These are phyloP conservation scores for Rhodotorula sp. DNA, from an alignment of 1,284 basidiomycete genomes.

Conservation along the genomic window DNA sequence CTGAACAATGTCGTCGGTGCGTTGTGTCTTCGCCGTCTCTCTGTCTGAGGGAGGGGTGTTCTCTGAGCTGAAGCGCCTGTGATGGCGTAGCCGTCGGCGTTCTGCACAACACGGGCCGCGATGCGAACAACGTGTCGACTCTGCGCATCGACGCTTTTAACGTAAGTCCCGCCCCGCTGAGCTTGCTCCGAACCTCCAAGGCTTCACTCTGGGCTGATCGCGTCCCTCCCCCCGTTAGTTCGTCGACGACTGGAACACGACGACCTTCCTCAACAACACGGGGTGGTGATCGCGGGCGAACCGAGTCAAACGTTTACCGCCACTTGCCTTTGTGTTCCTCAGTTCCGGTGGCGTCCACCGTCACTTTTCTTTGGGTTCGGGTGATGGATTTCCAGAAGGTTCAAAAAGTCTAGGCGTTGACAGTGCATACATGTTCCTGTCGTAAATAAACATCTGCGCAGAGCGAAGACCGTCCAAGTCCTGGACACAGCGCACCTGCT, in stretches of 20 bases:
- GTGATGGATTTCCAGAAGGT: no score
- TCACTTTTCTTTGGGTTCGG: no score
- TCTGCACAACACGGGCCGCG: conserved; percentile 14
- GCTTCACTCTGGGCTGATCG: neutral
- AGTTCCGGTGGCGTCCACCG: no score
- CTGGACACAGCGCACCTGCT: no score
- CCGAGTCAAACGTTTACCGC: no score
- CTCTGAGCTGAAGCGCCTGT: neutral
- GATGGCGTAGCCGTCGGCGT: conserved; percentile 7
- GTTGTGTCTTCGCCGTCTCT: neutral
- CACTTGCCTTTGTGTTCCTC: no score
- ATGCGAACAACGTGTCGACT: conserved; percentile 8
- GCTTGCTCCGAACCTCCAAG: neutral
- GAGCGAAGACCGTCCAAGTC: no score
- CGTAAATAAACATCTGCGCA: no score
- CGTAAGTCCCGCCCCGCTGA: neutral
- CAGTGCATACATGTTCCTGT: no score
- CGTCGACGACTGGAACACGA: neutral
- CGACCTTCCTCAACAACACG: neutral
- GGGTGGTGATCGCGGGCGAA: neutral
- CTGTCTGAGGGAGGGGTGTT: no score
- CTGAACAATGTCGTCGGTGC: conserved; percentile 26
- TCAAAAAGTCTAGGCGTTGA: no score
- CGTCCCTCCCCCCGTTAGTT: neutral
- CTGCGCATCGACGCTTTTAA: conserved; percentile 17